Evolutionary conservation across 2,329 filamentous ascomycete genomes (phyloP).

Genomic region (Rosellinia necatrix): DNA sequence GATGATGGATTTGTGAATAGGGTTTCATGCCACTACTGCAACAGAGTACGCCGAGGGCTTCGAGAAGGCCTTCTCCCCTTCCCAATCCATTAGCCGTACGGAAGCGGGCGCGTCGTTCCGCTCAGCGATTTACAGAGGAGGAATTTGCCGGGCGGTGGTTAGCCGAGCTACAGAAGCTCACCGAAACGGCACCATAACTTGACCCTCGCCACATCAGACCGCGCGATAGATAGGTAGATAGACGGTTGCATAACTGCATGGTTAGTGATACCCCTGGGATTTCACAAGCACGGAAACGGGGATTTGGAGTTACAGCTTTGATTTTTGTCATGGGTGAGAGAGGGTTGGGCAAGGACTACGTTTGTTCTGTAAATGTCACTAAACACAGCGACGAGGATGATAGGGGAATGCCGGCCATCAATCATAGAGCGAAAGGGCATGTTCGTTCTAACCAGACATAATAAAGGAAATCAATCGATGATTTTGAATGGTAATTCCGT

Average conservation of each 20-base stretch:
- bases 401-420: too few relatives aligned
- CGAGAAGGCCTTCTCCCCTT: constrained; percentile 73
- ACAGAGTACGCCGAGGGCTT: constrained; percentile 82
- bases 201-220: neutral
- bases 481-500: too few relatives aligned
- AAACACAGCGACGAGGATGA: too few relatives aligned
- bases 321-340: neutral
- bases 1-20: constrained; percentile 46
- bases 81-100: constrained; percentile 77
- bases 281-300: constrained; percentile 16
- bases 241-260: neutral
- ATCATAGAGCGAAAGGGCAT: neutral
- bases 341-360: too few relatives aligned
- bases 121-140: constrained; percentile 84
- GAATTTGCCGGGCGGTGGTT: constrained; percentile 84
- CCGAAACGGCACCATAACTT: constrained; percentile 48
- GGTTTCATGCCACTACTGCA: constrained; percentile 82
- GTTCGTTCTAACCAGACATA: neutral
- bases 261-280: constrained; percentile 23
- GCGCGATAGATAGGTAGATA: too few relatives aligned
- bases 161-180: constrained; percentile 71
- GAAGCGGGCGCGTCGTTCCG: constrained; percentile 74
- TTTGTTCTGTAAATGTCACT: too few relatives aligned
- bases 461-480: neutral
- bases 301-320: constrained; percentile 22